Evolutionary conservation across 2,329 filamentous ascomycete genomes (phyloP).

Genomic region (Alternaria incomplexa): DNA sequence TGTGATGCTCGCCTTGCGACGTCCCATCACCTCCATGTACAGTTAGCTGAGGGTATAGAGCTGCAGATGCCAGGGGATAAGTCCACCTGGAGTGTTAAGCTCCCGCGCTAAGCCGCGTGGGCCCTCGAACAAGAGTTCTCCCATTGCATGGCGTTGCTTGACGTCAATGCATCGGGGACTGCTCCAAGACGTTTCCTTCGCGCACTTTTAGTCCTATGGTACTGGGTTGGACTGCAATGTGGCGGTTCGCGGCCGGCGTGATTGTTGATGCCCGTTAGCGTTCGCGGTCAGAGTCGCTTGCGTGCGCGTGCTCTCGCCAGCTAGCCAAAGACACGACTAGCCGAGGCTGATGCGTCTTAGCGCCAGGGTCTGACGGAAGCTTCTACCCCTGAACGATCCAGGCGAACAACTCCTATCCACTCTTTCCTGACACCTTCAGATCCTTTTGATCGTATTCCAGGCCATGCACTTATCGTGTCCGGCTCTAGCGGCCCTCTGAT

Average conservation of each 20-base stretch:
- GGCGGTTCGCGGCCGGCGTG: not conserved
- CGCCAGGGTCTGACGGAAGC: constrained; percentile 14
- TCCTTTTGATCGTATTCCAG: constrained; percentile 20
- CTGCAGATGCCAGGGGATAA: constrained; percentile 23
- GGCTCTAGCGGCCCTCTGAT: constrained; percentile 12
- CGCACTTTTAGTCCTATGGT: not conserved
- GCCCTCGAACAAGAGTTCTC: constrained; percentile 14
- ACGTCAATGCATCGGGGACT: not conserved
- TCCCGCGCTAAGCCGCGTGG: constrained; percentile 23
- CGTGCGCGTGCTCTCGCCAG: constrained; percentile 6
- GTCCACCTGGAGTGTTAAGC: constrained; percentile 18
- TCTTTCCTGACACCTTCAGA: constrained; percentile 18
- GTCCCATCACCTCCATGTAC: not conserved
- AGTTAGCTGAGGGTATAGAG: constrained; percentile 8
- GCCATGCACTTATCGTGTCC: constrained; percentile 23
- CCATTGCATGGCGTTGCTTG: constrained; percentile 37
- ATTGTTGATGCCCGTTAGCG: not conserved
- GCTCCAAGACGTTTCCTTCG: not conserved
- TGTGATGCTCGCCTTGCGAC: not conserved
- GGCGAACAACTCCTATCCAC: constrained; percentile 24
- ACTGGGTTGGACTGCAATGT: not conserved
- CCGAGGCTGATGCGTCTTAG: constrained; percentile 13
- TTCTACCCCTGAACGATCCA: constrained; percentile 13
- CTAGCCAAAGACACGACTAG: constrained; percentile 13
- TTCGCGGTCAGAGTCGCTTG: constrained; percentile 13